These are phyloP conservation scores for Paragyromitra xinjiangensis DNA, from an alignment of 495 filamentous ascomycete species.

Conservation along the genomic window DNA sequence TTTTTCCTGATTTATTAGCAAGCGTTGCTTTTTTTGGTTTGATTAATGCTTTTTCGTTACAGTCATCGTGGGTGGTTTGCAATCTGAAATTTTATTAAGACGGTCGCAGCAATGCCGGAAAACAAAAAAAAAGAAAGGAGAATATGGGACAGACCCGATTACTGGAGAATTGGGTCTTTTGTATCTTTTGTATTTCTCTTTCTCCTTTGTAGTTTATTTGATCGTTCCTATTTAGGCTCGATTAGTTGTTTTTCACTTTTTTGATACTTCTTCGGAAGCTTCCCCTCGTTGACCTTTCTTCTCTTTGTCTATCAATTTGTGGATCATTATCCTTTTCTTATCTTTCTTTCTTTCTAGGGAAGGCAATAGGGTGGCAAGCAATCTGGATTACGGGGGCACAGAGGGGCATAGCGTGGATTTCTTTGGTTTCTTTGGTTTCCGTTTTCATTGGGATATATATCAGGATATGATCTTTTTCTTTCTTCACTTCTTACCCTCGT, in stretches of 20 bases:
- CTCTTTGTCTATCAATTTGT: constrained; percentile 45
- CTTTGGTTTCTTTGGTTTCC: constrained; percentile 15
- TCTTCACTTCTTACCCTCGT: constrained; percentile 41
- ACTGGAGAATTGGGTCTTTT: constrained; percentile 54
- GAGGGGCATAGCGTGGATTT: constrained; percentile 39
- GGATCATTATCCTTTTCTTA: constrained; percentile 48
- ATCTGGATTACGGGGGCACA: constrained; percentile 36
- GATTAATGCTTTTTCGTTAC: constrained; percentile 51
- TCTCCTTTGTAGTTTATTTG: constrained; percentile 42
- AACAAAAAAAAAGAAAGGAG: constrained; percentile 54
- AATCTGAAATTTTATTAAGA: constrained; percentile 55
- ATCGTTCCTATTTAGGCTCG: constrained; percentile 35
- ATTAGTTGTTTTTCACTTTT: constrained; percentile 48
- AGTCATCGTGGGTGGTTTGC: constrained; percentile 53
- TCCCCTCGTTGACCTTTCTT: constrained; percentile 42
- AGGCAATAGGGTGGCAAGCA: constrained; percentile 40
- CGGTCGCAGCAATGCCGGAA: constrained; percentile 58
- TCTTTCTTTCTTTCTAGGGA: constrained; percentile 22
- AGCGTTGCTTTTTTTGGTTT: constrained; percentile 53
- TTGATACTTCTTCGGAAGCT: constrained; percentile 35
- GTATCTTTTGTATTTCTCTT: constrained; percentile 44
- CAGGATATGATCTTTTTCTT: constrained; percentile 34
- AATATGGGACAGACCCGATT: constrained; percentile 50
- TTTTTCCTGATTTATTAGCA: constrained; percentile 53
- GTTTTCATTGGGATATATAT: constrained; percentile 49